Evolutionary conservation across 108 stramenopile species (phyloP).

Genomic region (Mediolabrus comicus): DNA sequence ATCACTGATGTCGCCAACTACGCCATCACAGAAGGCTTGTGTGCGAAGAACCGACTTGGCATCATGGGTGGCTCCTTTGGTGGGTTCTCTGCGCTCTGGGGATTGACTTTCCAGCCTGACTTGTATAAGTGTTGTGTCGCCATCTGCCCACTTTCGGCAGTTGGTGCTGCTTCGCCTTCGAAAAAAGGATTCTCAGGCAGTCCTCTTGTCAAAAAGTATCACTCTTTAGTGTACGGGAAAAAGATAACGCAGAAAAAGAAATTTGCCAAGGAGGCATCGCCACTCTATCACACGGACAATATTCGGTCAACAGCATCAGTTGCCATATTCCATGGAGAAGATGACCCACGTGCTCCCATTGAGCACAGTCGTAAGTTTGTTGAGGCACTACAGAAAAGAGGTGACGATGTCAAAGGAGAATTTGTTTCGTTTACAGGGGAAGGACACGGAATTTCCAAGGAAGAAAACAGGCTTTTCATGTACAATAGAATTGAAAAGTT

Average conservation of each 20-base stretch:
- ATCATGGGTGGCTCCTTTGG: constrained; percentile 22
- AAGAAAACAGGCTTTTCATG: constrained; percentile 9
- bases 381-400: neutral
- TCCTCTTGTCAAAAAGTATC: constrained; percentile 18
- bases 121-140: constrained; percentile 17
- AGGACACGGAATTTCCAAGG: constrained; percentile 22
- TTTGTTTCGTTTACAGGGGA: constrained; percentile 24
- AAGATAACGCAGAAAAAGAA: constrained; percentile 5
- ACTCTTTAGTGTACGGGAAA: constrained; percentile 6
- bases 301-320: constrained; percentile 3
- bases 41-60: neutral
- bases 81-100: constrained; percentile 20
- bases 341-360: constrained; percentile 17
- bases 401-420: constrained; percentile 8
- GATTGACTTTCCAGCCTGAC: constrained; percentile 8
- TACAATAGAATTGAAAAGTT: constrained; percentile 11
- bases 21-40: neutral
- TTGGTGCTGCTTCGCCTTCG: constrained; percentile 11
- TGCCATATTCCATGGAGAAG: constrained; percentile 17
- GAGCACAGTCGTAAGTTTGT: constrained; percentile 9
- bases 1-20: constrained; percentile 7
- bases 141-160: constrained; percentile 14
- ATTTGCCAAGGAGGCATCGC: constrained; percentile 16
- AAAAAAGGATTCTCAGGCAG: constrained; percentile 15
- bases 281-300: constrained; percentile 8